A percentile compares a stretch with the other conserved stretches of the same genome.
Evolutionary conservation across 768 basidiomycete genomes (phyloP).

Genomic region (Xerocomellus intermedius): DNA sequence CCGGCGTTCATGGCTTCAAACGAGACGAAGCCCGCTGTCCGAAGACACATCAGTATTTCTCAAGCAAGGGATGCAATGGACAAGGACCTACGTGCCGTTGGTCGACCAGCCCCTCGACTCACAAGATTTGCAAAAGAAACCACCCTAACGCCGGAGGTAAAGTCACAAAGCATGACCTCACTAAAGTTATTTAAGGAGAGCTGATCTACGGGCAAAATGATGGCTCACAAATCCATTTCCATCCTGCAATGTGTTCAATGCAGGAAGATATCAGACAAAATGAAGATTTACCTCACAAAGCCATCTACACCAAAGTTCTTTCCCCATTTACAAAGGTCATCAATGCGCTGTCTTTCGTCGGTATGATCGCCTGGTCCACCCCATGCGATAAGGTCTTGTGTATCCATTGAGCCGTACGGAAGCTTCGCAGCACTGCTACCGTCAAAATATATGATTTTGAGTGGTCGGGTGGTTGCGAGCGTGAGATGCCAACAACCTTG

Average conservation of each 20-base stretch:
- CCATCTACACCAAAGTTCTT: slow-evolving; percentile 42
- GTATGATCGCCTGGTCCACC: slow-evolving; percentile 25
- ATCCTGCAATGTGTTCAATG: slow-evolving; percentile 18
- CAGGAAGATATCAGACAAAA: neutral
- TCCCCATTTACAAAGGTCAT: slow-evolving; percentile 45
- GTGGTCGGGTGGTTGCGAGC: slow-evolving; percentile 24
- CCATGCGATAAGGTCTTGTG: slow-evolving; percentile 49
- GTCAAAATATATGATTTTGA: slow-evolving; percentile 53
- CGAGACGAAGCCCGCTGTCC: neutral
- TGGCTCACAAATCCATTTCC: slow-evolving; percentile 33
- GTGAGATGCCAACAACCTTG: slow-evolving; percentile 20
- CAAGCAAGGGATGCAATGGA: neutral
- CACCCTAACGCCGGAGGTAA: slow-evolving; percentile 28
- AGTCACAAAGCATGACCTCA: slow-evolving; percentile 38
- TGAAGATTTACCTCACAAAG: slow-evolving; percentile 38
- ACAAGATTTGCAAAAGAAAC: slow-evolving; percentile 20
- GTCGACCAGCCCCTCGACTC: rapidly evolving
- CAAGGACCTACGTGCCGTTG: neutral
- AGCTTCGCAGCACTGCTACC: slow-evolving; percentile 49
- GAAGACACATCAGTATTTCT: neutral
- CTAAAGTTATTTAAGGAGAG: slow-evolving; percentile 14
- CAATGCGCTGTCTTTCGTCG: slow-evolving; percentile 37
- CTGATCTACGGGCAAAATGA: neutral
- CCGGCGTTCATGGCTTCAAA: slow-evolving; percentile 18
- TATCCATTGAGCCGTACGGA: slow-evolving; percentile 41